phyloP scores from a whole-genome alignment of 2,329 filamentous ascomycete genomes.

The Pseudomassariella vexata region DNA sequence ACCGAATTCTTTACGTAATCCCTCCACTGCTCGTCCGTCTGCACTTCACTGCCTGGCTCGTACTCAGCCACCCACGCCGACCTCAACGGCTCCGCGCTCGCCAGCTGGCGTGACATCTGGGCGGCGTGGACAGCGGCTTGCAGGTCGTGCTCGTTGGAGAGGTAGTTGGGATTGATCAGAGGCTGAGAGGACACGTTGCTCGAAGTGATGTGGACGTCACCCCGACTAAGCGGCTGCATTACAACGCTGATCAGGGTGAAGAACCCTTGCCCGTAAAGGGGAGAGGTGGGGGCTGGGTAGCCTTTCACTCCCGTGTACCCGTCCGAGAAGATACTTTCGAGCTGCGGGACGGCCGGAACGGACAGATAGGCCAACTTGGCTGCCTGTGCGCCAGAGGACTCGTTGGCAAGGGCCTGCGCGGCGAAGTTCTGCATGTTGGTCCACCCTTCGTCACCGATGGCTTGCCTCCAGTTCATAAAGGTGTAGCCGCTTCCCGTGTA shows the following conservation, averaged over 20 bases:
- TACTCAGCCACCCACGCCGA: slow-evolving; percentile 1
- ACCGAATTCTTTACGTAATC: slow-evolving; percentile 1
- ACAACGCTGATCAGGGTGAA: slow-evolving; percentile 20
- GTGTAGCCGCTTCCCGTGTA: slow-evolving; percentile 31
- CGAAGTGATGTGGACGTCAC: slow-evolving; percentile 31
- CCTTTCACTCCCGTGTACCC: slow-evolving; percentile 35
- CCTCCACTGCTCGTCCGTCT: slow-evolving; percentile 6
- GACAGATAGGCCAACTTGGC: slow-evolving; percentile 34
- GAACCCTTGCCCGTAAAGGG: slow-evolving; percentile 24
- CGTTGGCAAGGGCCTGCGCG: slow-evolving; percentile 28
- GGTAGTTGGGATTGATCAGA: slow-evolving; percentile 31
- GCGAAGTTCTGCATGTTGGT: slow-evolving; percentile 22
- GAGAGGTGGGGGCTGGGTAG: slow-evolving; percentile 17
- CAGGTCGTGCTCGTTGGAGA: slow-evolving; percentile 22
- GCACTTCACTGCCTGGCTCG: slow-evolving; percentile 3
- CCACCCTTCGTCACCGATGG: slow-evolving; percentile 23
- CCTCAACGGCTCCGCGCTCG: slow-evolving; percentile 1
- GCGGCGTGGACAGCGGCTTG: slow-evolving; percentile 24
- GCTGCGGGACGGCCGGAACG: slow-evolving; percentile 29
- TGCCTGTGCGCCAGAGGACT: too few species aligned
- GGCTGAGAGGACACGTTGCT: slow-evolving; percentile 29
- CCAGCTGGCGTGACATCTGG: slow-evolving; percentile 3
- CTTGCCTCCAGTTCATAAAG: slow-evolving; percentile 35
- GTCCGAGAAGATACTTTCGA: slow-evolving; percentile 38
- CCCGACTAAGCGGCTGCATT: slow-evolving; percentile 29